Conservation (phyloP, 305 asterid genomes). For the Plantago coronopus region DNA sequence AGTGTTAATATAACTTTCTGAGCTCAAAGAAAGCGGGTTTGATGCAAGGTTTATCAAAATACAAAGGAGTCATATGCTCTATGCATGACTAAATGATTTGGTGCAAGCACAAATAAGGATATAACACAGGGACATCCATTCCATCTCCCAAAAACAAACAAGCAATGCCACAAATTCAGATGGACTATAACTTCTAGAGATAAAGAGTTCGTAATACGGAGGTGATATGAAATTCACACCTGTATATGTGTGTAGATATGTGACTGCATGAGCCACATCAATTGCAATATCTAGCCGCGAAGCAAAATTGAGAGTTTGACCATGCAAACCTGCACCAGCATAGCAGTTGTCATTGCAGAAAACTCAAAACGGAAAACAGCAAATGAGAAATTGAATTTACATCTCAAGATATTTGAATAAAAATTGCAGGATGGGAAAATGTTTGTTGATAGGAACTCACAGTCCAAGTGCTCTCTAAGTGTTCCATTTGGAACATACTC, state of each 20-base stretch:
- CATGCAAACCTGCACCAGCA: slow-evolving; percentile 48
- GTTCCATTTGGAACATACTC: slow-evolving; percentile 92
- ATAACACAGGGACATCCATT: too few species aligned
- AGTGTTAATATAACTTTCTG: too few species aligned
- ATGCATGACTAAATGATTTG: too few species aligned
- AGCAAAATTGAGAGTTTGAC: slow-evolving; percentile 60
- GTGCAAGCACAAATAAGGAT: too few species aligned
- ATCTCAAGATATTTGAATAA: neutral
- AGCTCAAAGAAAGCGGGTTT: too few species aligned
- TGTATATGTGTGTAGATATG: slow-evolving; percentile 86
- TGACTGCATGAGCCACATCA: slow-evolving; percentile 90
- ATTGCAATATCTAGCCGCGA: slow-evolving; percentile 74
- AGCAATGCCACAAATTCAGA: neutral
- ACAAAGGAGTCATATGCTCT: too few species aligned
- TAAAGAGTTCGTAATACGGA: neutral
- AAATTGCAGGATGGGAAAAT: neutral
- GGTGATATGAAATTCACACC: slow-evolving; percentile 34
- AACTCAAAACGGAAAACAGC: neutral
- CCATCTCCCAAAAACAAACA: neutral
- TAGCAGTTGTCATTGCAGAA: slow-evolving; percentile 6
- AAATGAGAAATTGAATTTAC: neutral
- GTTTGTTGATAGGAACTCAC: slow-evolving; percentile 43
- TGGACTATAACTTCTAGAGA: neutral
- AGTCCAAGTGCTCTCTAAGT: slow-evolving; percentile 73
- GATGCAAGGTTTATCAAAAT: too few species aligned